These are phyloP conservation scores for Phytophthora citrophthora DNA, from an alignment of 352 stramenopile species.

Conservation along the genomic window DNA sequence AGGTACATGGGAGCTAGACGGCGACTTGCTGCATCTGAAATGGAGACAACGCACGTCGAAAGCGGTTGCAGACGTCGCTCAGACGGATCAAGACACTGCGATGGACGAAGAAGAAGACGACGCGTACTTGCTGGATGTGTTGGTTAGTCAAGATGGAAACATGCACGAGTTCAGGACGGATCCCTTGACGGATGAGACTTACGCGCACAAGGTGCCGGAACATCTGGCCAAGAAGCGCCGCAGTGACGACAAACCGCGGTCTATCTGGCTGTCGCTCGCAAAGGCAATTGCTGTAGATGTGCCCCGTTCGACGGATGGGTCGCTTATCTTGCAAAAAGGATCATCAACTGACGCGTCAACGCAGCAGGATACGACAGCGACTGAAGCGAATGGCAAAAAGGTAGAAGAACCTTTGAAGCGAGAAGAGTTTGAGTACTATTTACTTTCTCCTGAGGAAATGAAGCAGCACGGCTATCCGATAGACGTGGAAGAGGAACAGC, in stretches of 20 bases:
- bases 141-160: constrained; percentile 70
- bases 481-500: constrained; percentile 67
- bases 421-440: constrained; percentile 54
- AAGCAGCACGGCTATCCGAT: constrained; percentile 75
- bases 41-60: constrained; percentile 53
- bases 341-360: constrained; percentile 5
- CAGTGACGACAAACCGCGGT: constrained; percentile 45
- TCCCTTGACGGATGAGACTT: constrained; percentile 63
- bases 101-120: constrained; percentile 53
- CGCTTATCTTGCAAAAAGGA: constrained; percentile 36
- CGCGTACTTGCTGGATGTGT: constrained; percentile 73
- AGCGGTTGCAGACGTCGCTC: constrained; percentile 1
- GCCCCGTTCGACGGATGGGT: constrained; percentile 49
- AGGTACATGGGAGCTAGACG: constrained; percentile 80
- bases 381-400: background rate
- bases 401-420: constrained; percentile 18
- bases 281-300: constrained; percentile 68
- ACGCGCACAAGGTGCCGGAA: constrained; percentile 66
- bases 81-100: constrained; percentile 17
- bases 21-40: constrained; percentile 83
- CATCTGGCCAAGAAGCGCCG: constrained; percentile 62
- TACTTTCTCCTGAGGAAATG: constrained; percentile 69
- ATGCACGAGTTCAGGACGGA: constrained; percentile 87
- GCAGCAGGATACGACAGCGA: constrained; percentile 11
- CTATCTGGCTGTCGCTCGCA: constrained; percentile 68